phyloP scores from a whole-genome alignment of 2,329 filamentous ascomycete species.

The Clonostachys sp. region DNA sequence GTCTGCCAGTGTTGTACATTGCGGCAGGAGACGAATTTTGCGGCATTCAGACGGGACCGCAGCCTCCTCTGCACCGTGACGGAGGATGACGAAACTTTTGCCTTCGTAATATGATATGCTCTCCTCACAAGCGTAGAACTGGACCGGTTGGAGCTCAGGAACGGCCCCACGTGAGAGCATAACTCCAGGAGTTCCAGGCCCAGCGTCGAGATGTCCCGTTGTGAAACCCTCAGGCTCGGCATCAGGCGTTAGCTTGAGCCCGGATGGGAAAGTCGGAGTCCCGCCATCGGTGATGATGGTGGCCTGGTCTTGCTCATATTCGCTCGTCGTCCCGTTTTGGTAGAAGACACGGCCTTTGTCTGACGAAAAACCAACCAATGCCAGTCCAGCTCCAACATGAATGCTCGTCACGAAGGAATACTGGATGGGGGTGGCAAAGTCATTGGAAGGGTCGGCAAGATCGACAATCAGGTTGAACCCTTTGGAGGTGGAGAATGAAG shows the following conservation, averaged over 20 bases:
- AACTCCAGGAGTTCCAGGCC: constrained; percentile 26
- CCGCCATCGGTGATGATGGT: constrained; percentile 34
- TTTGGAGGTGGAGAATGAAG: constrained; percentile 11
- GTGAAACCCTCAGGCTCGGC: constrained; percentile 24
- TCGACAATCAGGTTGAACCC: constrained; percentile 39
- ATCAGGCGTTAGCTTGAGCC: constrained; percentile 22
- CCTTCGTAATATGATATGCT: constrained; percentile 33
- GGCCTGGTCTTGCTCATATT: constrained; percentile 19
- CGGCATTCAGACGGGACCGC: constrained; percentile 32
- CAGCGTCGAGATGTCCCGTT: constrained; percentile 19
- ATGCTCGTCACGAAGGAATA: constrained; percentile 30
- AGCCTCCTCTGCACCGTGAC: constrained; percentile 22
- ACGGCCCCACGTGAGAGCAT: constrained; percentile 13
- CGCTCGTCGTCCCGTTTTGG: constrained; percentile 38
- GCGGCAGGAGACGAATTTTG: constrained; percentile 33
- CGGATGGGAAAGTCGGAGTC: constrained; percentile 28
- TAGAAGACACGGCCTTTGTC: constrained; percentile 33
- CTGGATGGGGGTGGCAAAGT: constrained; percentile 35
- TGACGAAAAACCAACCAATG: constrained; percentile 26
- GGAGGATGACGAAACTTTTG: constrained; percentile 30
- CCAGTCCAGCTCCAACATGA: constrained; percentile 35
- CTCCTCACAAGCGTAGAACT: constrained; percentile 35
- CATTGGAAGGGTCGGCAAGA: constrained; percentile 30
- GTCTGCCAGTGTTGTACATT: constrained; percentile 31
- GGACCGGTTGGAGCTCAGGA: constrained; percentile 20